Conservation (phyloP, 441 rosid species). For the Monsonia emarginata region DNA sequence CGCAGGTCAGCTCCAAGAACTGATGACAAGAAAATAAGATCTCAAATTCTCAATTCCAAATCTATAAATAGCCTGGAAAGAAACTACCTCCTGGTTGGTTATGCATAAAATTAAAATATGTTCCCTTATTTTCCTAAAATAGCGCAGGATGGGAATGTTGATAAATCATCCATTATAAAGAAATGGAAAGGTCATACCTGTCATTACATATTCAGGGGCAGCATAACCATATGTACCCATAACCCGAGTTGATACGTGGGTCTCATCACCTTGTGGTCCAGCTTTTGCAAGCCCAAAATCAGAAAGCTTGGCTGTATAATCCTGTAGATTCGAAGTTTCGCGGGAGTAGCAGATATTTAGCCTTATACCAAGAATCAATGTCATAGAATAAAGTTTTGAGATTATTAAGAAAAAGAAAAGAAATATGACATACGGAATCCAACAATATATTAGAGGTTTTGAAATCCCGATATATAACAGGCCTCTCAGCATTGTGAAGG, state of each 20-base stretch:
- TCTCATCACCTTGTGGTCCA: slow-evolving; percentile 95
- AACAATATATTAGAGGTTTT: slow-evolving; percentile 89
- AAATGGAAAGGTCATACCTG: slow-evolving; percentile 43
- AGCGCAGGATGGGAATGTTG: neutral
- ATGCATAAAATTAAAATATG: slow-evolving; percentile 1
- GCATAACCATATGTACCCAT: slow-evolving; percentile 99
- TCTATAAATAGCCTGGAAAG: no score
- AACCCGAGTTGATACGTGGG: slow-evolving; percentile 90
- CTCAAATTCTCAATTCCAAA: no score
- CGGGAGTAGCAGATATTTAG: slow-evolving; percentile 11
- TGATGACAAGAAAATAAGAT: neutral
- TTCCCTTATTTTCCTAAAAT: neutral
- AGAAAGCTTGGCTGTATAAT: slow-evolving; percentile 90
- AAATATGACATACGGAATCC: slow-evolving; percentile 59
- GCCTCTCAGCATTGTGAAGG: slow-evolving; percentile 93
- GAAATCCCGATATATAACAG: slow-evolving; percentile 91
- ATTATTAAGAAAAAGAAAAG: slow-evolving; percentile 1
- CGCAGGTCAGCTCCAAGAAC: slow-evolving; percentile 10
- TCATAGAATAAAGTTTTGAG: slow-evolving; percentile 4
- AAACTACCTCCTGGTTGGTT: slow-evolving; percentile 4
- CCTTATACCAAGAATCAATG: neutral
- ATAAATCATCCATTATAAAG: neutral
- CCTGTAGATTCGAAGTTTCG: slow-evolving; percentile 33
- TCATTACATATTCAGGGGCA: slow-evolving; percentile 97
- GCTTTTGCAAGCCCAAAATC: slow-evolving; percentile 99